Conservation (phyloP, 257 asterid genomes). For the Ilex aquifolium region DNA sequence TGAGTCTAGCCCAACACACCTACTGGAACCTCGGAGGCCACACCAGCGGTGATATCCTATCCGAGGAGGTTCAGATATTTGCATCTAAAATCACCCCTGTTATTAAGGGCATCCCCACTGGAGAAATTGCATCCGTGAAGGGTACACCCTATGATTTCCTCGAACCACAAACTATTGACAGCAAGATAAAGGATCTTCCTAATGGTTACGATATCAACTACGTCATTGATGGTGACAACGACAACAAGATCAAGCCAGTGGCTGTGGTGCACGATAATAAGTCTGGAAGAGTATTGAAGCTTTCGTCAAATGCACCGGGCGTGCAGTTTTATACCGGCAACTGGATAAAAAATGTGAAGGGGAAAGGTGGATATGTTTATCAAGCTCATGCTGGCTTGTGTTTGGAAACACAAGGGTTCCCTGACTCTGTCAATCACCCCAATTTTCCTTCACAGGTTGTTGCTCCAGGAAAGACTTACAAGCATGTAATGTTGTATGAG, state of each 20-base stretch:
- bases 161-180: too few species aligned
- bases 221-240: constrained; percentile 37
- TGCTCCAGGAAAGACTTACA: constrained; percentile 37
- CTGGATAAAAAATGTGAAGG: constrained; percentile 27
- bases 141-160: too few species aligned
- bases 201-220: constrained; percentile 67
- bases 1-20: too few species aligned
- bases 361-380: constrained; percentile 58
- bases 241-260: constrained; percentile 28
- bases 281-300: constrained; percentile 59
- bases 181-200: constrained; percentile 21
- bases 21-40: too few species aligned
- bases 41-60: too few species aligned
- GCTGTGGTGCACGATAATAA: constrained; percentile 42
- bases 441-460: constrained; percentile 65
- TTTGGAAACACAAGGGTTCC: constrained; percentile 90
- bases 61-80: too few species aligned
- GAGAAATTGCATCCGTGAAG: too few species aligned
- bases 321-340: constrained; percentile 70
- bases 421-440: constrained; percentile 75
- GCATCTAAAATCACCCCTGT: too few species aligned
- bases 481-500: constrained; percentile 38
- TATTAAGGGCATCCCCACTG: too few species aligned
- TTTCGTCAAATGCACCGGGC: constrained; percentile 49
- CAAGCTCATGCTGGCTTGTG: constrained; percentile 54